Base-by-base conservation (phyloP, 1,284 basidiomycete species). In the Cerioporus squamosus region DNA sequence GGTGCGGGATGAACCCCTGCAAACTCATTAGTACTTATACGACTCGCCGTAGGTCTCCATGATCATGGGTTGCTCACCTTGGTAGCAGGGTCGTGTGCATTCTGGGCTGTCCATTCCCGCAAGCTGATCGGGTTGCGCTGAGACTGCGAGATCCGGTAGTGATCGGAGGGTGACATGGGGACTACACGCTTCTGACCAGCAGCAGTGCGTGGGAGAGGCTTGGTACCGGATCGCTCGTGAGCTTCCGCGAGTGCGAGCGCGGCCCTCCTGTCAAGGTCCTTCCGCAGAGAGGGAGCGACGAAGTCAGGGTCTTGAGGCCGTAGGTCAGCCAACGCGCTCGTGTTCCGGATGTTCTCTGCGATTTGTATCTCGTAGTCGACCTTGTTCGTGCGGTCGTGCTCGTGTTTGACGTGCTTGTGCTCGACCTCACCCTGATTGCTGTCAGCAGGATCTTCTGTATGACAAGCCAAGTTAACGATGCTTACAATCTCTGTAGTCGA, bases 361-460 rank as follows among this genome's bases (percentile, higher is more conserved):
- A 54, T 44, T 24, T 57, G 46, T 5, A 15, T n/a, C 20, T 20
- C 42, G n/a, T 26, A 58, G 17, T 29, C 31, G 18, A 22, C 65
- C 52, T 77, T 77, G 56, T 72, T 74, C 7, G 70, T 74, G 7
- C 62, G 61, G 2, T 52, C 39, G 57, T 75, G 77, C n/a, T 72
- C 67, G 0, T 48, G 33, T 49, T 80, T 79, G 3, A 73, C 66
- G 3, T 47, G 46, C 5, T 68, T 53, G 48, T 78, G 75, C 42
- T 74, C 70, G 0, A 68, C 60, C 57, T 78, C 72, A 0, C 71
- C 69, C 74, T 76, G 44, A 14, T 8, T 10, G 14, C n/a, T 17
- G n/a, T 42, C 40, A 42, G 15, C 15, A 29, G 9, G 26, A 9
- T 29, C 4, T 9, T 9, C 26, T 29, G n/a, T n/a, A n/a, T 29